A percentile compares a stretch with the other conserved stretches of the same genome.
These are phyloP conservation scores for Solanum sparsipilum DNA, from an alignment of 257 asterid species.

Conservation along the genomic window DNA sequence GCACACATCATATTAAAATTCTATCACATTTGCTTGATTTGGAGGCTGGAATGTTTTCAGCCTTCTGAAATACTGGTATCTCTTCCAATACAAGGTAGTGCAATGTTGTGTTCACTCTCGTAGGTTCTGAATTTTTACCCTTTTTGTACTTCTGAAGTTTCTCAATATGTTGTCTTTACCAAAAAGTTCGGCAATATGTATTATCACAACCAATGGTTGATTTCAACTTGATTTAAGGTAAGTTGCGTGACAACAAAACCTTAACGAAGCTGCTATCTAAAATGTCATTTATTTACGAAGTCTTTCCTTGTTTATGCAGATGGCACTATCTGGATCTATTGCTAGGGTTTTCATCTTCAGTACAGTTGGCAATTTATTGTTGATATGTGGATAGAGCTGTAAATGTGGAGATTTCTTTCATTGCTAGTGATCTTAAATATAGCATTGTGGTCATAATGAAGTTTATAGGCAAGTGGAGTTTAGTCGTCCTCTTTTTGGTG, in stretches of 20 bases:
- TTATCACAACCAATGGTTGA: neutral
- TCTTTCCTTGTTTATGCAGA: neutral
- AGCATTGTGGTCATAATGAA: neutral
- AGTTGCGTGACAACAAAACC: neutral
- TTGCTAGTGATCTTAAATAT: neutral
- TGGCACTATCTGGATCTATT: neutral
- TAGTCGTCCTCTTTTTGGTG: neutral
- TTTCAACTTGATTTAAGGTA: neutral
- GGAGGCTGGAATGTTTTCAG: neutral
- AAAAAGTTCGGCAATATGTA: neutral
- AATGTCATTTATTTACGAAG: neutral
- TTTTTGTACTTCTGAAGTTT: neutral
- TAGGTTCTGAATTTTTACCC: neutral
- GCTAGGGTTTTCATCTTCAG: neutral
- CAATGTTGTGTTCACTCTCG: neutral
- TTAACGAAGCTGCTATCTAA: neutral
- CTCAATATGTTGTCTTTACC: neutral
- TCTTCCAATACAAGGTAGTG: neutral
- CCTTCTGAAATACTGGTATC: neutral
- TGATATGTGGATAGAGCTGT: conserved; percentile 13
- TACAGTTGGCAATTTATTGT: neutral
- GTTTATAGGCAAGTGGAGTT: neutral
- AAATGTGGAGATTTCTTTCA: conserved; percentile 12
- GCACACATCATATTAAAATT: neutral
- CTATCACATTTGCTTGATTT: neutral